Conservation (phyloP, 805 yeast species). For the Sugiyamaella mastotermitis region DNA sequence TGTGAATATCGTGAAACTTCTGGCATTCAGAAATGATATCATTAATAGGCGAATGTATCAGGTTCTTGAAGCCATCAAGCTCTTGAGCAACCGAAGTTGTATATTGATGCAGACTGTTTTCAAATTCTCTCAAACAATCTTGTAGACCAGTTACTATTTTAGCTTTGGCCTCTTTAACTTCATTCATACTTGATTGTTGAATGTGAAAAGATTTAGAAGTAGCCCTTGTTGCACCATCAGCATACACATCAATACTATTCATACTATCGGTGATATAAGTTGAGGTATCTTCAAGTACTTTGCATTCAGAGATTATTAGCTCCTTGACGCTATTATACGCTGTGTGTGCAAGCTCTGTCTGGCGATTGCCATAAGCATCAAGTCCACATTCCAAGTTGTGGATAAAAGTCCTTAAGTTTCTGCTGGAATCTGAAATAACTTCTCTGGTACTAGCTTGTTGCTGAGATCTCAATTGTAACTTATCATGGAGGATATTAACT, state of each 20-base stretch:
- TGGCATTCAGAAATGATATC: too few species aligned
- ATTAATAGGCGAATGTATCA: too few species aligned
- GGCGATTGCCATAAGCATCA: constrained; percentile 6
- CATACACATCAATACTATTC: constrained; percentile 6
- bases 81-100: too few species aligned
- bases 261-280: constrained; percentile 10
- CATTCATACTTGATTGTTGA: too few species aligned
- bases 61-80: too few species aligned
- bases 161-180: too few species aligned
- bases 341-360: constrained; percentile 5
- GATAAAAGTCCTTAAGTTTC: background rate
- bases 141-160: too few species aligned
- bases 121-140: too few species aligned
- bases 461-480: constrained; percentile 15
- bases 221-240: constrained; percentile 5
- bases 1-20: too few species aligned
- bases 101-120: too few species aligned
- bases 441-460: constrained; percentile 8
- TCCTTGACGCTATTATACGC: constrained; percentile 4
- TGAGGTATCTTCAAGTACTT: constrained; percentile 9
- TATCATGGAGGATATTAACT: constrained; percentile 15
- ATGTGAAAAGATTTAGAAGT: constrained; percentile 6
- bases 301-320: constrained; percentile 4
- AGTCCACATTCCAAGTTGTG: background rate
- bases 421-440: constrained; percentile 4